Percentiles rank a stretch among this genome's conserved stretches.
Conservation (phyloP, 139 green algal species). For the Asterochloris sp. region DNA sequence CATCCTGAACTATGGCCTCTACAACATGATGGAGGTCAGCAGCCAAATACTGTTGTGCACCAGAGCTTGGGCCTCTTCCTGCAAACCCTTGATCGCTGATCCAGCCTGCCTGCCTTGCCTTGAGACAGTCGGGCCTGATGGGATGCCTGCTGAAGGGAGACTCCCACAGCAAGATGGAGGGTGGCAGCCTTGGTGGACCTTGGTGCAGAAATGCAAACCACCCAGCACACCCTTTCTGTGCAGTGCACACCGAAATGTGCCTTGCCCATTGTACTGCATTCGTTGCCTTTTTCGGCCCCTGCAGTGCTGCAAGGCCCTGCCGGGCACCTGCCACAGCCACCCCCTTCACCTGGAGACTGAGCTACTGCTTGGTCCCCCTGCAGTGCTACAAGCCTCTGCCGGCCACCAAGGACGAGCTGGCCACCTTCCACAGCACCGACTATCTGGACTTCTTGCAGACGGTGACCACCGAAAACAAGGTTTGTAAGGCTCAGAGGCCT, state of each 20-base stretch:
- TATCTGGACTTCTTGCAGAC: slow-evolving; percentile 89
- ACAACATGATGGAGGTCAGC: slow-evolving; percentile 79
- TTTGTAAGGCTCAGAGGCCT: background rate
- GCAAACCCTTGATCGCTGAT: background rate
- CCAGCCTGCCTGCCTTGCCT: background rate
- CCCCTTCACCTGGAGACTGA: too few relatives aligned
- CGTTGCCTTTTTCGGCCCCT: background rate
- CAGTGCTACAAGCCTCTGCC: slow-evolving; percentile 59
- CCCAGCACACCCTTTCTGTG: too few relatives aligned
- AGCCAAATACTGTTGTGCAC: background rate
- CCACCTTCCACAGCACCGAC: slow-evolving; percentile 80
- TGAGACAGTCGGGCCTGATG: background rate
- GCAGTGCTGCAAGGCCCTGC: background rate
- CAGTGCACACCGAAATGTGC: too few relatives aligned
- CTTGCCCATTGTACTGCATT: background rate
- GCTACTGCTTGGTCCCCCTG: background rate
- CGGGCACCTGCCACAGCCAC: too few relatives aligned
- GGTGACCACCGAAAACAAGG: slow-evolving; percentile 73
- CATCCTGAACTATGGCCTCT: slow-evolving; percentile 87
- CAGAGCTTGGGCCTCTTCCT: background rate
- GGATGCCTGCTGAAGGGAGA: too few relatives aligned
- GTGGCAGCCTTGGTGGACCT: too few relatives aligned
- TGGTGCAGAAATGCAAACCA: too few relatives aligned
- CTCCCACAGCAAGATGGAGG: too few relatives aligned
- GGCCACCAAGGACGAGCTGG: slow-evolving; percentile 60